Evolutionary conservation across 2,329 filamentous ascomycete species (phyloP).

Genomic region (Setomelanomma holmii): DNA sequence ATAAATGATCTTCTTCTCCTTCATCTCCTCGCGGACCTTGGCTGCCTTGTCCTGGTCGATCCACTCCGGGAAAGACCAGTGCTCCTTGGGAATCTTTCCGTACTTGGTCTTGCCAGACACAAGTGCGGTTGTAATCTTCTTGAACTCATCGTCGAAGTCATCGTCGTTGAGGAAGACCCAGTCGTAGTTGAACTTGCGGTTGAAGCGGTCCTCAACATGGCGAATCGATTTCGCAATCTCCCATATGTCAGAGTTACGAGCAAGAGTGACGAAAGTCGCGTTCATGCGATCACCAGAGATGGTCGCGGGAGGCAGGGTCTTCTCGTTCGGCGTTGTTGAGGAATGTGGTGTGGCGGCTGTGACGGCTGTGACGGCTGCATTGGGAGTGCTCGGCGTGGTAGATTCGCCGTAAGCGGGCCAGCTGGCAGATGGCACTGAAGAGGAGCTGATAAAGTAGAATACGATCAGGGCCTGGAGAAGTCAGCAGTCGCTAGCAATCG

Average conservation of each 20-base stretch:
- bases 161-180: conserved; percentile 99
- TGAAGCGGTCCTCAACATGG: conserved; percentile 97
- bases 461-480: conserved; percentile 66
- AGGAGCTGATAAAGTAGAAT: conserved; percentile 81
- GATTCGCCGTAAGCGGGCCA: conserved; percentile 41
- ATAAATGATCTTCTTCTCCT: conserved; percentile 93
- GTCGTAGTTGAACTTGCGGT: conserved; percentile 94
- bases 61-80: conserved; percentile 96
- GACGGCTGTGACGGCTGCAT: conserved; percentile 19
- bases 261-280: conserved; percentile 95
- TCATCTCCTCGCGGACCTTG: conserved; percentile 93
- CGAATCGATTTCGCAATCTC: conserved; percentile 96
- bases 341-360: conserved; percentile 12
- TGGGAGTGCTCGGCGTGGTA: conserved; percentile 15
- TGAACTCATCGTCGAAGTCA: conserved; percentile 92
- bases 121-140: conserved; percentile 84
- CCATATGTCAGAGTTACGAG: conserved; percentile 93
- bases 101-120: conserved; percentile 95
- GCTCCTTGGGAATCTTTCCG: conserved; percentile 85
- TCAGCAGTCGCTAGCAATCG: conserved; percentile 12
- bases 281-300: conserved; percentile 82
- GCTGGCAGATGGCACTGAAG: conserved; percentile 49
- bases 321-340: conserved; percentile 44
- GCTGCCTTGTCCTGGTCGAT: conserved; percentile 95
- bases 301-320: conserved; percentile 50